Base-by-base conservation (phyloP, 176 grass and related monocot genomes). In the Phragmites australis region DNA sequence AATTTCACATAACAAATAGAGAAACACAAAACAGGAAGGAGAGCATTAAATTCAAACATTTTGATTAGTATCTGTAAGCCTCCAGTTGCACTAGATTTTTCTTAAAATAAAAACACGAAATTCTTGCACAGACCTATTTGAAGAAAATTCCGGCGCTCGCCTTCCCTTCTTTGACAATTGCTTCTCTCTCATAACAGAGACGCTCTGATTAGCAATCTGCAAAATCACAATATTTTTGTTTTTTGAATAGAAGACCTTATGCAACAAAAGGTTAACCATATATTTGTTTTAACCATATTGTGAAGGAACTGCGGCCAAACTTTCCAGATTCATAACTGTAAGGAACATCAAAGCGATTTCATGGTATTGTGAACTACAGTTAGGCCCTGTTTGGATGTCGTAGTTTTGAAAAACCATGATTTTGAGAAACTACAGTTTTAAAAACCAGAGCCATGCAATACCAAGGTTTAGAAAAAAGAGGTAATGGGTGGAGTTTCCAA, bases 161-260 rank as follows among this genome's bases (percentile, higher is more conserved):
- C 92, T 87, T 69, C 86, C 87, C 65, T 99, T 98, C 87, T 98
- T 99, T 45, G 90, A 91, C 14, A 91, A 11, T 83, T 79, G 93
- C 55, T 91, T 87, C 87, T 99, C 92, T 79, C 90, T 89, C 79
- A 92, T 87, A 86, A 86, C 88, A 84, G 96, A 99, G 67, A 99
- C 88, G 6, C 86, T 93, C 71, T 99, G 96, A 49, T 90, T 86
- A 85, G 92, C 90, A 91, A 98, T 89, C 90, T 98, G 62, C 42
- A 73, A 54, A 54, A 23, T 79, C 5, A 71, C 42, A 26, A 14
- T 0, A n/a, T 64, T 51, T 56, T 5, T 83, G 0, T 13, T 49
- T 31, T 48, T 56, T 49, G 46, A 85, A 63, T 45, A 31, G 17
- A 46, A 47, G 14, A 81, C 6, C 26, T 54, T 65, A 58, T 62